Evolutionary conservation across 116 monocot species (phyloP), one percentile per base, ranked within the genome.

Genomic region (Zostera marina): DNA sequence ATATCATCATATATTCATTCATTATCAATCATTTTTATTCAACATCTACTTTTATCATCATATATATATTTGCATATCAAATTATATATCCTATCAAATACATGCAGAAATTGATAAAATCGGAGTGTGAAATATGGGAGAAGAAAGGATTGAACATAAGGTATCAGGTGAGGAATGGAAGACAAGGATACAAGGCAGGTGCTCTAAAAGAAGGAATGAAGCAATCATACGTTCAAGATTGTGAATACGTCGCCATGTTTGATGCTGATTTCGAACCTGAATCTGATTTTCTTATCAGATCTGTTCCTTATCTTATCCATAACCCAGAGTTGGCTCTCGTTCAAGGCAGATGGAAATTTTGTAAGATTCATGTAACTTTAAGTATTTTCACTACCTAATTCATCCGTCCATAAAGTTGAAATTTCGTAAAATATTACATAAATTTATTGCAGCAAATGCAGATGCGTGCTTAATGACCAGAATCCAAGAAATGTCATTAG

Each of bases 341-440:
- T 64, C 83, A 83, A 42, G 64, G 80, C 16, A 60, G 88, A 15
- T 84, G 89, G 84, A 80, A 80, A 44, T 78, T 84, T 42, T 80
- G 84, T 84, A 45, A 53, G 62, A 0, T 8, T 11, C 0, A 14
- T 21, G 24, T 54, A 9, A n/a, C n/a, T n/a, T 47, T 46, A 14
- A 47, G 9, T 11, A 7, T 43, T 7, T 43, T 15, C n/a, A 15
- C 0, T 4, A 3, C 16, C 16, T 16, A 16, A 16, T n/a, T 47
- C 12, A 17, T 20, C 49, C 12, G 3, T 3, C 12, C 5, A 45
- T 45, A 45, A 11, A 45, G 8, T 11, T 45, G n/a, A n/a, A n/a
- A n/a, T n/a, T n/a, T n/a, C n/a, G n/a, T n/a, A n/a, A n/a, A n/a
- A n/a, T n/a, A n/a, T n/a, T n/a, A n/a, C n/a, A n/a, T n/a, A n/a